Percentiles rank a stretch among this genome's conserved stretches.
Conservation (phyloP, 225 moss, liverwort and hornwort species). For the Anthoceros angustus region DNA sequence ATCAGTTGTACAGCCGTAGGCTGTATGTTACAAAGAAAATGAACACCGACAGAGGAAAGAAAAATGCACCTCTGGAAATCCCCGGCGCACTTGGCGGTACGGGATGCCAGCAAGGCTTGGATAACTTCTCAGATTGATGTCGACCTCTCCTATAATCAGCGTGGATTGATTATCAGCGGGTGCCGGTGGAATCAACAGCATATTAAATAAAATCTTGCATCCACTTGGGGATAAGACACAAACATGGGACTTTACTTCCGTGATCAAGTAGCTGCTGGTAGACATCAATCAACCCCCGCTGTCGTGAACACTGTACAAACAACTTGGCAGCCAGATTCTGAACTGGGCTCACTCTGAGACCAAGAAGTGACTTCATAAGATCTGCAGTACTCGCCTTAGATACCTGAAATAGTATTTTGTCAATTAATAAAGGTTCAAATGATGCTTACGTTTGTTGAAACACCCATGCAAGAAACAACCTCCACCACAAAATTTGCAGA, state of each 20-base stretch:
- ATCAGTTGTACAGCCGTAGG: not conserved
- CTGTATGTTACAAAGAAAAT: not conserved
- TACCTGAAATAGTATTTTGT: constrained; percentile 16
- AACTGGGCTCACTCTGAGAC: constrained; percentile 45
- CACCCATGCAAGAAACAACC: too few relatives aligned
- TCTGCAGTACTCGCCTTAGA: constrained; percentile 52
- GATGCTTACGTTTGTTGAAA: too few relatives aligned
- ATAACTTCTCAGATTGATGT: constrained; percentile 44
- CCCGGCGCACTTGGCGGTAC: constrained; percentile 47
- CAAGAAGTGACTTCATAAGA: constrained; percentile 38
- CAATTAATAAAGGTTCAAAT: too few relatives aligned
- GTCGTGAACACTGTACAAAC: constrained; percentile 52
- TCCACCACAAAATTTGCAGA: constrained; percentile 42
- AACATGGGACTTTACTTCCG: constrained; percentile 26
- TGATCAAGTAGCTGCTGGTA: constrained; percentile 56
- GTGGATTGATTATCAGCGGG: not conserved
- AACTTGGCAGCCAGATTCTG: constrained; percentile 53
- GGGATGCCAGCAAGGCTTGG: constrained; percentile 39
- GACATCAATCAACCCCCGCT: constrained; percentile 47
- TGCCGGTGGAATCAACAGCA: too few relatives aligned
- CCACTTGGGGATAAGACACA: too few relatives aligned
- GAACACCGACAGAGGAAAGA: too few relatives aligned
- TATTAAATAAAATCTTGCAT: too few relatives aligned
- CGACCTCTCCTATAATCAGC: constrained; percentile 20
- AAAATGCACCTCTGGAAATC: constrained; percentile 36